These are phyloP conservation scores for Erysimum cheiri DNA, from an alignment of 441 rosid species.

Conservation along the genomic window DNA sequence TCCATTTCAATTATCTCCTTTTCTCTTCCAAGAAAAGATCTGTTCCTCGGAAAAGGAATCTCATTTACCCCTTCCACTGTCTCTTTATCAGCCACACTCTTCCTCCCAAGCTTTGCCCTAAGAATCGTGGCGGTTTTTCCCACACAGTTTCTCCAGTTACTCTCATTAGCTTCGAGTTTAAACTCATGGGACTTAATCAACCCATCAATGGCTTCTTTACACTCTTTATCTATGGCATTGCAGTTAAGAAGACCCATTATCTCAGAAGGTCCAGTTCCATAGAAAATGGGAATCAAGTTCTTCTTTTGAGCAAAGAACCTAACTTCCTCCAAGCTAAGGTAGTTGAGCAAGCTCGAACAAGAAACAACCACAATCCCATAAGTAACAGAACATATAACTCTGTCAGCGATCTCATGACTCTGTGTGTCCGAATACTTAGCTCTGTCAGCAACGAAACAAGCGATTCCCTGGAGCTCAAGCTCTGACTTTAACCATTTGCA, in stretches of 20 bases:
- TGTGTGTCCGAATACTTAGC: constrained; percentile 77
- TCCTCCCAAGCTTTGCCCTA: constrained; percentile 80
- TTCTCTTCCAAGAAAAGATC: constrained; percentile 77
- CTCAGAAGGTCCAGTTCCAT: constrained; percentile 69
- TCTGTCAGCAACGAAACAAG: constrained; percentile 88
- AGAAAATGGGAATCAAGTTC: constrained; percentile 84
- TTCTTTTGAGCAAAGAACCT: constrained; percentile 90
- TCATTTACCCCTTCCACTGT: constrained; percentile 60
- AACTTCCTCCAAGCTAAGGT: constrained; percentile 79
- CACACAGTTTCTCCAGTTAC: constrained; percentile 86
- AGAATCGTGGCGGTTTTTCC: constrained; percentile 59
- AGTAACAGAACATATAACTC: constrained; percentile 81
- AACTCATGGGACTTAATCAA: constrained; percentile 73
- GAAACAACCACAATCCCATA: constrained; percentile 83
- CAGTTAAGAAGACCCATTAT: constrained; percentile 62
- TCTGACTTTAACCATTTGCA: constrained; percentile 96
- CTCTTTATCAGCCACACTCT: constrained; percentile 65
- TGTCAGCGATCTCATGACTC: constrained; percentile 87
- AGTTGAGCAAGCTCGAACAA: constrained; percentile 65
- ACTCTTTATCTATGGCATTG: constrained; percentile 69
- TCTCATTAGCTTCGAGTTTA: constrained; percentile 77
- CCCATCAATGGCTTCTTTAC: constrained; percentile 86
- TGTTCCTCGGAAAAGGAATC: constrained; percentile 77
- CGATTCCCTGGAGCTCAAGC: constrained; percentile 93
- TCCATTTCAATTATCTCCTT: constrained; percentile 79